These are phyloP conservation scores for Neopestalotiopsis sp. DNA, from an alignment of 2,329 filamentous ascomycete species.

Conservation along the genomic window DNA sequence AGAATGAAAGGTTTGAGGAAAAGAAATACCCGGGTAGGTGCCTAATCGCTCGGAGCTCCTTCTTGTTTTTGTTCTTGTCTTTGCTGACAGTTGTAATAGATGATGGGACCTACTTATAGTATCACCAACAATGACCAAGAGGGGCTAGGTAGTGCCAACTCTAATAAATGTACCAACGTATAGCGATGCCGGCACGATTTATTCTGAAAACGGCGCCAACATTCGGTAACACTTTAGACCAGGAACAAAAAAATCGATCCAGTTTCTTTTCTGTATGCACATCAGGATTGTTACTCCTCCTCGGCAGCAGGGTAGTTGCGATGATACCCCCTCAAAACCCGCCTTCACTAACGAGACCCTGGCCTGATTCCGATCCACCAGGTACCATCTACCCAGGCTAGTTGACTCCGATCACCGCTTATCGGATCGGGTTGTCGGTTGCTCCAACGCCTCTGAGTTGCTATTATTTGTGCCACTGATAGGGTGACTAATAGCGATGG, in stretches of 20 bases:
- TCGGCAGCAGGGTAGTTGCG: background rate
- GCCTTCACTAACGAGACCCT: background rate
- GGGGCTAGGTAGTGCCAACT: constrained; percentile 2
- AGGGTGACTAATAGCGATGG: background rate
- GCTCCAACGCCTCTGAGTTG: background rate
- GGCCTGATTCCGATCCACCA: background rate
- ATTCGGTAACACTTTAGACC: background rate
- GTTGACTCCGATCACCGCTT: background rate
- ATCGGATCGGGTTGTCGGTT: background rate
- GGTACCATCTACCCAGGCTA: background rate
- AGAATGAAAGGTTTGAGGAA: no score
- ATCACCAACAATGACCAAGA: no score
- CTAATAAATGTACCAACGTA: constrained; percentile 10
- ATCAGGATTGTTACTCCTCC: background rate
- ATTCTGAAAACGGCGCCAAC: background rate
- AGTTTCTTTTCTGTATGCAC: background rate
- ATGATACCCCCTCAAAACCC: background rate
- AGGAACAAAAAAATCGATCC: background rate
- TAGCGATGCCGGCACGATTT: background rate
- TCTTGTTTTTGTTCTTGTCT: no score
- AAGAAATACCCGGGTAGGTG: no score
- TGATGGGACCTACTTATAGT: no score
- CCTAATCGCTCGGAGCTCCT: no score
- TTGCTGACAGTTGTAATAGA: no score
- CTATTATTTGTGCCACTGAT: background rate